Conservation (phyloP, 2,329 filamentous ascomycete species). For the Fusarium sp. region DNA sequence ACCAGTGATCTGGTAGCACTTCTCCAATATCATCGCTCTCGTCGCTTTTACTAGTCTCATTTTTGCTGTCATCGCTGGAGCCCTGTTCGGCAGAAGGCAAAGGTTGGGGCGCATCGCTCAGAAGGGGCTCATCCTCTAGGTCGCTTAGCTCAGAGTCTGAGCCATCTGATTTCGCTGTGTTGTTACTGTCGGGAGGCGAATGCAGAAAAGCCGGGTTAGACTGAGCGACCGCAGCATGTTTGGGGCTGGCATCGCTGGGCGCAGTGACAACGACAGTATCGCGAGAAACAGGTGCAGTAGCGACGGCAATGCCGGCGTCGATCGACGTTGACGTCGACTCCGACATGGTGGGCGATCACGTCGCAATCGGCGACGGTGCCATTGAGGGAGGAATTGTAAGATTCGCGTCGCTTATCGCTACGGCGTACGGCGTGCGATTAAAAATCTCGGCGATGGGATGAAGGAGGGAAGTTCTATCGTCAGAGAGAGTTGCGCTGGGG, state of each 20-base stretch:
- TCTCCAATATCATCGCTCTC: conserved; percentile 76
- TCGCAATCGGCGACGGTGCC: conserved; percentile 52
- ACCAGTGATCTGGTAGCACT: conserved; percentile 87
- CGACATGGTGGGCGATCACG: conserved; percentile 59
- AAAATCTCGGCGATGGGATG: conserved; percentile 14
- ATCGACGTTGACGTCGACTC: conserved; percentile 54
- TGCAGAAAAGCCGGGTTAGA: conserved; percentile 62
- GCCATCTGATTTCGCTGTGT: conserved; percentile 66
- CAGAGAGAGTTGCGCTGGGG: conserved; percentile 17
- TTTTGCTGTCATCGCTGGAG: conserved; percentile 51
- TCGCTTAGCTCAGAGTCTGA: conserved; percentile 75
- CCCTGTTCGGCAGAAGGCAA: conserved; percentile 42
- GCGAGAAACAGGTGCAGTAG: conserved; percentile 52
- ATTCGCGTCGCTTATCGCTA: conserved; percentile 29
- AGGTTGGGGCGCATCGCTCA: conserved; percentile 49
- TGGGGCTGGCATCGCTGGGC: conserved; percentile 44
- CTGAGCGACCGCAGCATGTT: conserved; percentile 50
- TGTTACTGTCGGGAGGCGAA: conserved; percentile 73
- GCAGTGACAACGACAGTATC: conserved; percentile 45
- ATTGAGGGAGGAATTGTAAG: conserved; percentile 45
- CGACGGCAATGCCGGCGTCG: conserved; percentile 65
- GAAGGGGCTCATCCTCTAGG: conserved; percentile 65
- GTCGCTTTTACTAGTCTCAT: conserved; percentile 58
- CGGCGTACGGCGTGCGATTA: conserved; percentile 18
- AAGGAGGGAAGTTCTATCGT: neutral